phyloP scores from a whole-genome alignment of 2,329 filamentous ascomycete genomes.

The Monascus ruber region DNA sequence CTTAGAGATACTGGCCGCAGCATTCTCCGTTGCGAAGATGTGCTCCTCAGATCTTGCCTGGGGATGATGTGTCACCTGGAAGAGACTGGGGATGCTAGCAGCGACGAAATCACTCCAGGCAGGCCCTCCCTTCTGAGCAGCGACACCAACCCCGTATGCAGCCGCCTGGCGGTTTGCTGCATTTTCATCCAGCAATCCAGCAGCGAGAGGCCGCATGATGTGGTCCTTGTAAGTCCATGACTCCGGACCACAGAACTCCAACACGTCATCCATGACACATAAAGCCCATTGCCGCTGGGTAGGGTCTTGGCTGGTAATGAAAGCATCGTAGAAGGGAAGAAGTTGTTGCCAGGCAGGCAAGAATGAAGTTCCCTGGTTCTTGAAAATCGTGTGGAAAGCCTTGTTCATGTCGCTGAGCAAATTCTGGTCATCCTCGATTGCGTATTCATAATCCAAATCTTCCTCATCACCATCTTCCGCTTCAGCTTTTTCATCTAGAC shows the following conservation, averaged over 20 bases:
- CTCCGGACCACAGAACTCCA: slow-evolving; percentile 88
- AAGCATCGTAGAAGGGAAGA: slow-evolving; percentile 72
- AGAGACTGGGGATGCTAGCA: slow-evolving; percentile 66
- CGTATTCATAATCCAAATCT: slow-evolving; percentile 73
- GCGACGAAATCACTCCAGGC: slow-evolving; percentile 82
- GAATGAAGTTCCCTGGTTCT: slow-evolving; percentile 80
- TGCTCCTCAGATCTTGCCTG: slow-evolving; percentile 85
- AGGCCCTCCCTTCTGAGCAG: slow-evolving; percentile 79
- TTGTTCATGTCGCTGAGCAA: slow-evolving; percentile 99
- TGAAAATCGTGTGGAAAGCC: slow-evolving; percentile 97
- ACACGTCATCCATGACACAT: slow-evolving; percentile 95
- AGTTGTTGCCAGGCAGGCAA: slow-evolving; percentile 79
- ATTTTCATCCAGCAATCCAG: slow-evolving; percentile 73
- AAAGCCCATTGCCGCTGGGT: slow-evolving; percentile 98
- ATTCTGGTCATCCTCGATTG: slow-evolving; percentile 94
- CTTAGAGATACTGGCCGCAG: slow-evolving; percentile 92
- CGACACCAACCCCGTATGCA: slow-evolving; percentile 90
- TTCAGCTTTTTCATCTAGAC: slow-evolving; percentile 73
- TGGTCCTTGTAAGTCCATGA: slow-evolving; percentile 77
- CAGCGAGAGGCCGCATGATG: slow-evolving; percentile 76
- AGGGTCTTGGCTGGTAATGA: slow-evolving; percentile 67
- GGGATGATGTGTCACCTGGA: slow-evolving; percentile 69
- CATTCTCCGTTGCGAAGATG: slow-evolving; percentile 94
- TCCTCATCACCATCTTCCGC: slow-evolving; percentile 85
- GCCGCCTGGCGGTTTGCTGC: slow-evolving; percentile 92